Base-by-base conservation (phyloP, 768 basidiomycete genomes). In the Rhodocollybia butyracea region DNA sequence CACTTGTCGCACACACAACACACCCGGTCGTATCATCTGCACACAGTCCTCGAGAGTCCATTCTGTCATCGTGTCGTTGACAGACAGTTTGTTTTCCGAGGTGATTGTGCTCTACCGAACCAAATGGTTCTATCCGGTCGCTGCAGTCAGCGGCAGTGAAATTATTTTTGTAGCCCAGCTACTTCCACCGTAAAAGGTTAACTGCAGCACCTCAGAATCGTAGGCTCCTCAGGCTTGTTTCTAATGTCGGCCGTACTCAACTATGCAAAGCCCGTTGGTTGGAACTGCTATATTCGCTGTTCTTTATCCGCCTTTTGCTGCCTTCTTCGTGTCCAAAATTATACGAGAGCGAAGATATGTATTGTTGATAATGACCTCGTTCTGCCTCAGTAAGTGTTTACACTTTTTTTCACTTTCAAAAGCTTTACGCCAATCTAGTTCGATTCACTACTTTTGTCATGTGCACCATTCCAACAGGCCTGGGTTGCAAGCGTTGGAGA, bases 21-120 rank as follows among this genome's bases (percentile, higher is more conserved):
- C 70, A 98, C 98, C n/a, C 57, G 97, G 96, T 29, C 92, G 93
- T 61, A 83, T 98, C n/a, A 98, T 99, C 84, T 83, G 89, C 39
- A 96, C 89, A 46, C 85, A 97, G 17, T 99, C 98, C 82, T 95
- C 94, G 73, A 96, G 97, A 39, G 90, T 89, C 15, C 97, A 99
- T 68, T 99, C 98, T 73, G 97, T 98, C 64, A 96, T 98, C 47
- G 96, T 98, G 55, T 92, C 89, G 19, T 76, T 98, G 54, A 98
- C 98, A 71, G 97, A 98, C 64, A 96, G 96, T 5, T 76, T 98
- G 42, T 98, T 98, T 74, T 94, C 93, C 8, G 98, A 98, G 62
- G 97, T 95, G 36, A 98, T 98, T 64, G 95, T 94, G 12, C 75
- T 98, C 30, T 99, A 98, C 79, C 82, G 87, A 31, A 89, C 95